phyloP scores from a whole-genome alignment of 768 basidiomycete species.

The Trametes punicea region DNA sequence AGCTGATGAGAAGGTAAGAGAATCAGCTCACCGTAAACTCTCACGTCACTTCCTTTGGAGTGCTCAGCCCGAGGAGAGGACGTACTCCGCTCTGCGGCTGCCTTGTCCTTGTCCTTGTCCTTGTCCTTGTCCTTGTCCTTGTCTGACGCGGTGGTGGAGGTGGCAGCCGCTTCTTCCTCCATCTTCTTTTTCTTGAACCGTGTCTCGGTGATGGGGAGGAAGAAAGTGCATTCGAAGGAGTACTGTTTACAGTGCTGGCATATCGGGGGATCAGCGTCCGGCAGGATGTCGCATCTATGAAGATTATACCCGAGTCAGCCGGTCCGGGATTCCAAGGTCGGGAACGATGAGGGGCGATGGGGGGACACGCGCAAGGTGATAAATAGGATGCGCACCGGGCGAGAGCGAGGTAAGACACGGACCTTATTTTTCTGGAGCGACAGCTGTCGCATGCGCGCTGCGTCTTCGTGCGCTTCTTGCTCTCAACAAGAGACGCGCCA shows the following conservation, averaged over 20 bases:
- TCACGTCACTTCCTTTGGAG: conserved; percentile 50
- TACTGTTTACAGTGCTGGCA: conserved; percentile 97
- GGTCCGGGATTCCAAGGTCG: conserved; percentile 11
- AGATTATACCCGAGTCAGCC: conserved; percentile 7
- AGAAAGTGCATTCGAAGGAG: conserved; percentile 92
- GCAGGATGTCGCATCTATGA: conserved; percentile 76
- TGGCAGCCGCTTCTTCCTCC: conserved; percentile 58
- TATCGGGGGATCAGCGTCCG: conserved; percentile 71
- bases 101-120: conserved; percentile 31
- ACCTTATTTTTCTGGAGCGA: conserved; percentile 86
- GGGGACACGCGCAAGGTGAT: conserved; percentile 1
- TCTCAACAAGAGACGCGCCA: conserved; percentile 37
- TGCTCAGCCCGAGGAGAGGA: conserved; percentile 46
- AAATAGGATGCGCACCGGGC: conserved; percentile 7
- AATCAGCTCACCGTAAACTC: conserved; percentile 45
- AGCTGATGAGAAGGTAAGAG: neutral
- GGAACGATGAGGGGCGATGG: neutral
- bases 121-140: conserved; percentile 27
- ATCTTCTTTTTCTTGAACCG: conserved; percentile 95
- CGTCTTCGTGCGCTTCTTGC: conserved; percentile 89
- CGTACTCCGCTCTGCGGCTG: conserved; percentile 33
- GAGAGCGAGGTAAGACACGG: conserved; percentile 21
- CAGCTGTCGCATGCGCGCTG: conserved; percentile 91
- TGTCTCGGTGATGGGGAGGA: conserved; percentile 97
- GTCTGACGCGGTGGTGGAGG: too few species aligned